Base-by-base conservation (phyloP, 768 basidiomycete genomes). In the Dentipellis fragilis region DNA sequence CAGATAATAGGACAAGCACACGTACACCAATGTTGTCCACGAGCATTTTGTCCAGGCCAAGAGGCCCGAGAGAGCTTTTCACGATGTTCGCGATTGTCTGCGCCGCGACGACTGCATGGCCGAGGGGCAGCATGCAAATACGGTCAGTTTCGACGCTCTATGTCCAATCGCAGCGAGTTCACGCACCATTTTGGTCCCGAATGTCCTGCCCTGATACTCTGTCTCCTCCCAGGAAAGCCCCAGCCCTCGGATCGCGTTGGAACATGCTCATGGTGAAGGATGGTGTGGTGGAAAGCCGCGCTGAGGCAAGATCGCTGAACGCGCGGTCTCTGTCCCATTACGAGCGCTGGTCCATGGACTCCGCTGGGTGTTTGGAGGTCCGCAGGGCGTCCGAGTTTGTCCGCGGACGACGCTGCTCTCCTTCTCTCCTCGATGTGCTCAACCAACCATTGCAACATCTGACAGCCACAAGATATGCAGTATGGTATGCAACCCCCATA, bases 71-170 rank as follows among this genome's bases (percentile, higher is more conserved):
- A 23, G 92, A 95, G 64, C 89, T 95, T 79, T 94, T 96, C 40
- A 99, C 84, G 64, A 98, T 87, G 71, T 99, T 99, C 57, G 96
- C 93, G 66, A 99, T 96, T 6, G 95, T 86, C 66, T 90, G 86
- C 48, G 94, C 95, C 47, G 95, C 96, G 65, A 92, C 81, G 64
- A 98, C 95, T 96, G 70, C 58, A 61, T 45, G 8, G 11, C 14
- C 29, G 29, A 29, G 29, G 29, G 7, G 53, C 9, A 36, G 11
- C 40, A 42, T 49, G 48, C 12, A 12, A 49, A 16, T 49, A 49
- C 12, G 11, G 16, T 11, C 40, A 14, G 14, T 42, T 42, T 42
- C 19, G 4, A 42, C 40, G 29, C 29, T 6, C 29, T 29, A 6
- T 9, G 14, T 19, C 2, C 10, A 49, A 49, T 59, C 56, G 58